phyloP scores from a whole-genome alignment of 2,329 filamentous ascomycete genomes.

The Sporothrix curviconia region DNA sequence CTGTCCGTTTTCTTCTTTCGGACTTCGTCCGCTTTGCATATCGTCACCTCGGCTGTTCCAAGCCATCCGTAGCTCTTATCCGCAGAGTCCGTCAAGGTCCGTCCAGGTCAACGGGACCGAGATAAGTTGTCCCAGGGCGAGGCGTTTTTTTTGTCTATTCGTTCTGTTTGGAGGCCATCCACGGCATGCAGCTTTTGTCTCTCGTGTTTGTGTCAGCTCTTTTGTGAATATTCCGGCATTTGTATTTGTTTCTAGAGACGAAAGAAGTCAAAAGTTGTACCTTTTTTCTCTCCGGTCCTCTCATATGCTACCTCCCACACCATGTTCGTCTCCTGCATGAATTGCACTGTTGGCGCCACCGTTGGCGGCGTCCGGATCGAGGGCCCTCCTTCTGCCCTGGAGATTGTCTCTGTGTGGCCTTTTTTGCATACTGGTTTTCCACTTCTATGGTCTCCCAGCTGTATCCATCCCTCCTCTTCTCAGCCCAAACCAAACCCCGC shows the following conservation, averaged over 20 bases:
- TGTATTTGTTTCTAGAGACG: background rate
- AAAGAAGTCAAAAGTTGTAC: too few relatives aligned
- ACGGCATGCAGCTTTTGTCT: background rate
- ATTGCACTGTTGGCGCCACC: too few relatives aligned
- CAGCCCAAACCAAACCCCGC: background rate
- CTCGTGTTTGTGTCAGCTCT: background rate
- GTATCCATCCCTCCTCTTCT: background rate
- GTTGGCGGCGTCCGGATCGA: background rate
- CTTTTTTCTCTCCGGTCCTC: too few relatives aligned
- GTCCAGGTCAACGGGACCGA: background rate
- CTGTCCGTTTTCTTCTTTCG: background rate
- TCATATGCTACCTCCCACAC: too few relatives aligned
- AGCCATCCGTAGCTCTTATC: background rate
- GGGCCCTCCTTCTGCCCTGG: background rate
- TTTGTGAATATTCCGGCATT: background rate
- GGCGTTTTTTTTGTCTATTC: background rate
- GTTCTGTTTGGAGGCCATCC: background rate
- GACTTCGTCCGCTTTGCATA: background rate
- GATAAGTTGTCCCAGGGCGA: background rate
- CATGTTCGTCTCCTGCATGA: slow-evolving; percentile 1
- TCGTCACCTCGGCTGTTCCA: background rate
- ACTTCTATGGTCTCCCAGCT: background rate
- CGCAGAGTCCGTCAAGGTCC: background rate
- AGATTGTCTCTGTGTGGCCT: background rate
- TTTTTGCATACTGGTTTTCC: background rate